A percentile compares a stretch with the other conserved stretches of the same genome.
Evolutionary conservation across 2,329 filamentous ascomycete species (phyloP).

Genomic region (Rhinocladiella mackenziei): DNA sequence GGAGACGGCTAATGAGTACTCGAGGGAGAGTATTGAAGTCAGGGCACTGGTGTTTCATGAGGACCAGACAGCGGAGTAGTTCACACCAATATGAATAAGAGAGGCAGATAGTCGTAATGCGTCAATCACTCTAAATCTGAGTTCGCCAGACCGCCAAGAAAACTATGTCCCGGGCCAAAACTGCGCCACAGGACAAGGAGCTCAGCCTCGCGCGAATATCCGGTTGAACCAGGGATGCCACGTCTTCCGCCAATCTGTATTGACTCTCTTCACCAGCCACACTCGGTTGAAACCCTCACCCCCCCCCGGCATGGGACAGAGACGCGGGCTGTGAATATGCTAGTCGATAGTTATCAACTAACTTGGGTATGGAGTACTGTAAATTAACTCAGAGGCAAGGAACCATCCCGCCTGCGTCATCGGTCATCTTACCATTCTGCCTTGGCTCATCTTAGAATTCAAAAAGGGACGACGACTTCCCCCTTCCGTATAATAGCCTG

Average conservation of each 20-base stretch:
- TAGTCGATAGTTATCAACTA: no score
- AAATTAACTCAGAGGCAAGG: no score
- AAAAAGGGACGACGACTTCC: no score
- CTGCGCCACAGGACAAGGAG: conserved; percentile 6
- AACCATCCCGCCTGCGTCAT: no score
- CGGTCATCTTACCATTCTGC: no score
- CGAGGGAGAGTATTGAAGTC: conserved; percentile 56
- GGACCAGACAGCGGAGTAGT: conserved; percentile 26
- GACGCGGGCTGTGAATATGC: no score
- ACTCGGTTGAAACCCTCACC: no score
- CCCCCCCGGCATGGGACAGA: no score
- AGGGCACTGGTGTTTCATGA: conserved; percentile 37
- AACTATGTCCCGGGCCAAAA: conserved; percentile 3
- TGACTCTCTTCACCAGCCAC: neutral
- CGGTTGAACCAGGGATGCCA: neutral
- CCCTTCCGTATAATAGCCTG: neutral
- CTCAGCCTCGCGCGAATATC: neutral
- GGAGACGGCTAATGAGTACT: conserved; percentile 40
- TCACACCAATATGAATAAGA: neutral
- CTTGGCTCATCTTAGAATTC: no score
- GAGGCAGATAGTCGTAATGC: neutral
- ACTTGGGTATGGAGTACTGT: no score
- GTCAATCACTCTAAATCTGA: no score
- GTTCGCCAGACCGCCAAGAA: no score
- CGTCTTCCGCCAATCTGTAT: neutral